A percentile compares a stretch with the other conserved stretches of the same genome.
phyloP scores from a whole-genome alignment of 225 moss, liverwort and hornwort genomes.

The Bryum argenteum region DNA sequence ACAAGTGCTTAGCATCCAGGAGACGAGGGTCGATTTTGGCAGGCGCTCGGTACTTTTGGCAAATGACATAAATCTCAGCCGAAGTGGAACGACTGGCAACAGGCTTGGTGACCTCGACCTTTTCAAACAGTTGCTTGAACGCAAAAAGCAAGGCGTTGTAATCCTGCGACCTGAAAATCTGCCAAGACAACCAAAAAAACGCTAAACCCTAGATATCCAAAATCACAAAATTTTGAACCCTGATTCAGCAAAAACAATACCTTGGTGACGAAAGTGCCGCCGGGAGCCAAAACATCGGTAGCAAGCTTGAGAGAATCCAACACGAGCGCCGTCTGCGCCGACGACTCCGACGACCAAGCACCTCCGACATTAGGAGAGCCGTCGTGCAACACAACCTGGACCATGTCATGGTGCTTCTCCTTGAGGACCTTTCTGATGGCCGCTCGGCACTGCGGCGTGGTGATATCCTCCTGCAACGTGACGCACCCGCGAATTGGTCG shows the following conservation, averaged over 20 bases:
- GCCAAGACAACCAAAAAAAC: slow-evolving; percentile 10
- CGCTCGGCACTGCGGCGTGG: slow-evolving; percentile 83
- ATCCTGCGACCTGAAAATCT: slow-evolving; percentile 99
- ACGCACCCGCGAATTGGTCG: slow-evolving; percentile 91
- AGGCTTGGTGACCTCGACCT: slow-evolving; percentile 98
- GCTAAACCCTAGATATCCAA: neutral
- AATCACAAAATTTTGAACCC: neutral
- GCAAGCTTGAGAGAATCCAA: slow-evolving; percentile 90
- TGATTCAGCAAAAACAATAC: slow-evolving; percentile 27
- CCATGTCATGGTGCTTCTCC: slow-evolving; percentile 83
- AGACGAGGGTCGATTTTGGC: slow-evolving; percentile 96
- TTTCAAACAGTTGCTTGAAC: slow-evolving; percentile 98
- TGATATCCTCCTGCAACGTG: slow-evolving; percentile 93
- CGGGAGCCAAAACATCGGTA: slow-evolving; percentile 78
- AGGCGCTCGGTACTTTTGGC: slow-evolving; percentile 87
- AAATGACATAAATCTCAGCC: slow-evolving; percentile 93
- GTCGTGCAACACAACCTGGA: slow-evolving; percentile 93
- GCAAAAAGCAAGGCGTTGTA: slow-evolving; percentile 97
- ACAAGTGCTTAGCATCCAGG: slow-evolving; percentile 85
- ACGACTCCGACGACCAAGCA: slow-evolving; percentile 85
- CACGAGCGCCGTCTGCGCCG: slow-evolving; percentile 81
- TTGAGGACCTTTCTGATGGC: slow-evolving; percentile 78
- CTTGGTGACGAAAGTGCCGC: slow-evolving; percentile 95
- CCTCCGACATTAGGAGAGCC: slow-evolving; percentile 98
- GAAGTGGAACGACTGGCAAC: slow-evolving; percentile 99